Conservation (phyloP, 768 basidiomycete genomes). For the Gymnopilus junonius region DNA sequence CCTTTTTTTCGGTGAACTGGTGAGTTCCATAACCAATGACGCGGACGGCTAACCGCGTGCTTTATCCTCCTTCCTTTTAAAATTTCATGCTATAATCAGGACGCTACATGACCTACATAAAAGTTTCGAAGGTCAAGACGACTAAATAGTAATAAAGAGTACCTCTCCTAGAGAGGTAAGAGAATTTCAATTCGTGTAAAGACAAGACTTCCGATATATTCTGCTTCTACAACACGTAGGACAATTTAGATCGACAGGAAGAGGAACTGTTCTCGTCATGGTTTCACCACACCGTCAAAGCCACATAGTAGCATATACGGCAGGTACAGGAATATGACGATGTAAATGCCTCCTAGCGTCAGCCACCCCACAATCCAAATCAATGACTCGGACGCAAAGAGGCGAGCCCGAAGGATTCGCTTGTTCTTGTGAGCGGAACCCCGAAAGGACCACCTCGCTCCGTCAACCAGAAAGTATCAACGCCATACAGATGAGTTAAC, state of each 20-base stretch:
- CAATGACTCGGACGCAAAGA: constrained; percentile 54
- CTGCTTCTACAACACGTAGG: not conserved
- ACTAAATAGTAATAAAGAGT: no score
- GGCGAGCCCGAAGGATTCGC: constrained; percentile 40
- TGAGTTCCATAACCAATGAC: no score
- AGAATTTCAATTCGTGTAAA: no score
- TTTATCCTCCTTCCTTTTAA: no score
- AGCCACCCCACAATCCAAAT: constrained; percentile 51
- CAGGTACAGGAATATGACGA: constrained; percentile 86
- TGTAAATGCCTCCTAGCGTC: constrained; percentile 44
- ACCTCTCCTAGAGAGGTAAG: no score
- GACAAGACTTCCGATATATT: no score
- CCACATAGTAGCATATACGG: constrained; percentile 81
- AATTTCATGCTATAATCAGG: no score
- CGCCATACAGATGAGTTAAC: constrained; percentile 62
- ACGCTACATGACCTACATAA: no score
- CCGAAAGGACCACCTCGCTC: constrained; percentile 64
- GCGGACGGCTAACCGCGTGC: no score
- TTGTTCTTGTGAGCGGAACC: constrained; percentile 47
- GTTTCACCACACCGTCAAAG: constrained; percentile 84
- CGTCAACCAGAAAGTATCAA: constrained; percentile 71
- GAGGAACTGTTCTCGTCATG: constrained; percentile 69
- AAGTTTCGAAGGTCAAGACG: no score
- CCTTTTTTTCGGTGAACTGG: no score
- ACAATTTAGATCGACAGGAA: not conserved